Percentiles rank a stretch among this genome's conserved stretches.
phyloP scores from a whole-genome alignment of 2,329 filamentous ascomycete genomes.

The Whalleya microplaca region DNA sequence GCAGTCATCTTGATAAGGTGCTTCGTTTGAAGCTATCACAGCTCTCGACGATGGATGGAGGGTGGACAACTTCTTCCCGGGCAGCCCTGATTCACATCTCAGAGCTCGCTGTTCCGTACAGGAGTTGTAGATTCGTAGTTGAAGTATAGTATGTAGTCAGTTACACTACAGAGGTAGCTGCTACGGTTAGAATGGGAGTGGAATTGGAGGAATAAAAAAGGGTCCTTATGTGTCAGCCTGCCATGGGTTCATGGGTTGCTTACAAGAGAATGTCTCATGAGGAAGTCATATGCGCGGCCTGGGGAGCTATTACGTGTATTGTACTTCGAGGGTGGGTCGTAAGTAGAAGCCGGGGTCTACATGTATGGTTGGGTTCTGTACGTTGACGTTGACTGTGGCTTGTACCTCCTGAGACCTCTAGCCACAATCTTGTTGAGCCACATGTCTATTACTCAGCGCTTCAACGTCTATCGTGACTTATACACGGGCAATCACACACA shows the following conservation, averaged over 20 bases:
- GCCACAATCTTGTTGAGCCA: not conserved
- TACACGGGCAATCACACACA: too few species aligned
- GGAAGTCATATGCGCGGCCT: not conserved
- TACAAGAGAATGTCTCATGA: not conserved
- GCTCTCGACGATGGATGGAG: constrained; percentile 7
- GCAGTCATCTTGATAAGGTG: constrained; percentile 29
- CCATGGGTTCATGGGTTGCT: not conserved
- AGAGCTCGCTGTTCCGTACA: constrained; percentile 26
- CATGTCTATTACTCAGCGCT: not conserved
- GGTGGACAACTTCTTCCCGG: constrained; percentile 4
- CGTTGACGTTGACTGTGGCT: too few species aligned
- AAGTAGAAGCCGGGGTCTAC: not conserved
- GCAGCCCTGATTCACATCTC: constrained; percentile 24
- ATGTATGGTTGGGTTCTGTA: not conserved
- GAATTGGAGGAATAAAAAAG: not conserved
- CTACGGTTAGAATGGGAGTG: not conserved
- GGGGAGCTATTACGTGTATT: not conserved
- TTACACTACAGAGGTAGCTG: not conserved
- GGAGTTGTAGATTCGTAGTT: not conserved
- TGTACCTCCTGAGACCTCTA: too few species aligned
- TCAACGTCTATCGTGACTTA: not conserved
- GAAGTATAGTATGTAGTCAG: not conserved
- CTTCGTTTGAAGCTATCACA: constrained; percentile 16
- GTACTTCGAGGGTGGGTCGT: not conserved
- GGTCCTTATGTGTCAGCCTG: not conserved